phyloP scores from a whole-genome alignment of 345 rosid genomes.

The Clausena lansium region DNA sequence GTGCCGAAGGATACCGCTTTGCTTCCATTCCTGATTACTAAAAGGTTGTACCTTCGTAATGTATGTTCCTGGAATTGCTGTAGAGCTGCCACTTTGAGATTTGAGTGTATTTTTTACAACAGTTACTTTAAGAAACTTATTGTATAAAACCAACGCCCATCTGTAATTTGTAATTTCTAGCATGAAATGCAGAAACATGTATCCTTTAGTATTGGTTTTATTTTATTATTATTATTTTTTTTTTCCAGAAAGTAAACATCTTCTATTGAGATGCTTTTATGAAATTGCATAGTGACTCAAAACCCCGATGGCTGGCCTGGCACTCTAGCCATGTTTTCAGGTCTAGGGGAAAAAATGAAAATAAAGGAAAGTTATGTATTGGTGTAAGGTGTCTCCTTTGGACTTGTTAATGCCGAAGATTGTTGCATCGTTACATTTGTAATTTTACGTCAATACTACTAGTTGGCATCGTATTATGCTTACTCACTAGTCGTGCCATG shows the following conservation, averaged over 20 bases:
- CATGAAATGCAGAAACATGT: not conserved
- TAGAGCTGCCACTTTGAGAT: not conserved
- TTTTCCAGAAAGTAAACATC: not conserved
- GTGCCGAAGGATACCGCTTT: constrained; percentile 74
- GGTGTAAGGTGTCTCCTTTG: not conserved
- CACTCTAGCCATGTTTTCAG: not conserved
- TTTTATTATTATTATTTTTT: not conserved
- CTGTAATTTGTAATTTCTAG: constrained; percentile 1
- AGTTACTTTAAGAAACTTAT: not conserved
- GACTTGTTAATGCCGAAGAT: constrained; percentile 21
- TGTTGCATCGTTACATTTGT: no score
- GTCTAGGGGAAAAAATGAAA: no score
- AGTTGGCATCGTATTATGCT: no score
- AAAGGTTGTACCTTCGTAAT: not conserved
- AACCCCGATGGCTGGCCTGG: not conserved
- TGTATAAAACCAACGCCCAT: not conserved
- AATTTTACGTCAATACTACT: no score
- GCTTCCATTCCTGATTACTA: constrained; percentile 78
- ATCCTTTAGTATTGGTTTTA: not conserved
- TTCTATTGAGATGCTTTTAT: not conserved
- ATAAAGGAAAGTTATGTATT: not conserved
- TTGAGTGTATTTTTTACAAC: not conserved
- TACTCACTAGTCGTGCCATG: no score
- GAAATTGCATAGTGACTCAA: not conserved
- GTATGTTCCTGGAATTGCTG: not conserved